Evolutionary conservation across 2,329 filamentous ascomycete species (phyloP), one percentile per base, ranked within the genome.

Genomic region (Verticillium isaacii): DNA sequence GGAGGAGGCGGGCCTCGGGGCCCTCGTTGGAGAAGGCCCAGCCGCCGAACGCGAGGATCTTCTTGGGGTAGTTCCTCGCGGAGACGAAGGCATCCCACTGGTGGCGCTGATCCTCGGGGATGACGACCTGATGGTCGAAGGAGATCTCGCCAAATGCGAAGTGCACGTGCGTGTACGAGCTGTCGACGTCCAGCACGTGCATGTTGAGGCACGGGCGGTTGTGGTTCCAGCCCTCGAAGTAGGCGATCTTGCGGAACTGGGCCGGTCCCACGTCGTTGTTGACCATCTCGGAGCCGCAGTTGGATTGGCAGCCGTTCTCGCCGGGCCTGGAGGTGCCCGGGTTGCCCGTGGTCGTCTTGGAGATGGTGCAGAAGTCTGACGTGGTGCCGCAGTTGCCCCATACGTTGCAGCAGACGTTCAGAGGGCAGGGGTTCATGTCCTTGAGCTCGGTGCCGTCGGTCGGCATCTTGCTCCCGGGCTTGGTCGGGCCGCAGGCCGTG

Each of bases 331-430:
- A 56, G 2, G 68, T 67, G 14, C 68, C 67, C 0, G 67, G 68
- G 8, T 62, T 60, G 9, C 61, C 62, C 9, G 67, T 71, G 19
- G 65, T 56, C 3, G 58, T 37, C 17, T 50, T 52, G n/a, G 32
- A 25, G 25, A 57, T 25, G 11, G 37, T 32, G 34, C 80, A 84
- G 65, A 81, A 82, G 15, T 78, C 78, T 1, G 66, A 64, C 0
- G 77, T 79, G 1, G 73, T 73, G 7, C 80, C 80, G 32, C 81
- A 83, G 57, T 78, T 72, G 0, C 80, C 81, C 70, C 77, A 79
- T 45, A 72, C 69, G 61, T 77, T 65, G 62, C 71, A 71, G 62
- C 69, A 73, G 9, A 67, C 66, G 5, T 72, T 71, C 0, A 73
- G 62, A 1, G 67, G 70, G 32, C 72, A 74, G 0, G 68, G 69